Base-by-base conservation (phyloP, 169 alveolate genomes). In the Plasmodium berghei region DNA sequence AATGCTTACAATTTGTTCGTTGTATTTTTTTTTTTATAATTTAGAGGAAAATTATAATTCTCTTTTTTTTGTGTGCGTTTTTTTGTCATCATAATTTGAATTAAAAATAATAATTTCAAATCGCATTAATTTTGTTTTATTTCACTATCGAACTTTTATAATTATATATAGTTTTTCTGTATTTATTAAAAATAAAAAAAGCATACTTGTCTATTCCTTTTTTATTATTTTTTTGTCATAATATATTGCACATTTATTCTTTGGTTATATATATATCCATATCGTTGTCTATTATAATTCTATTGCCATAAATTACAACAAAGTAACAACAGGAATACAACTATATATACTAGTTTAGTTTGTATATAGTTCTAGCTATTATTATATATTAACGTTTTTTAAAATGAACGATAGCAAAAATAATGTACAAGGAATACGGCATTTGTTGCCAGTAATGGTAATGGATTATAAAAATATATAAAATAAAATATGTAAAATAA, bases 401-500 rank as follows among this genome's bases (percentile, higher is more conserved):
- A 16, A 14, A 52, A 14, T 52, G 24, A 52, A 12, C 22, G 59
- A 52, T 52, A 52, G 59, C n/a, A 52, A 52, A 16, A 49, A 61
- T n/a, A 52, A 59, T 40, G 58, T 49, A 34, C 61, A 59, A 42
- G 88, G 45, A 16, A 74, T 74, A 46, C 45, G 88, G 88, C 88
- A 63, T 14, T 22, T 74, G 45, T 20, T 74, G 46, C 88, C 88
- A 12, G 88, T 74, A 14, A 74, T 74, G 88, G 88, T 74, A 67
- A 40, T 16, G 28, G 5, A 4, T 58, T 20, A 58, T 24, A 71
- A 22, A 28, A 71, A 22, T 5, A 18, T 46, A 52, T 71, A 22
- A 34, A 34, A n/a, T 10, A 12, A 22, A 64, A 1, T n/a, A n/a
- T n/a, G 26, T 9, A 24, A 18, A n/a, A 28, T 28, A 12, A 4